These are phyloP conservation scores for Sclerotiophoma versabilis DNA, from an alignment of 2,329 filamentous ascomycete genomes.

Conservation along the genomic window DNA sequence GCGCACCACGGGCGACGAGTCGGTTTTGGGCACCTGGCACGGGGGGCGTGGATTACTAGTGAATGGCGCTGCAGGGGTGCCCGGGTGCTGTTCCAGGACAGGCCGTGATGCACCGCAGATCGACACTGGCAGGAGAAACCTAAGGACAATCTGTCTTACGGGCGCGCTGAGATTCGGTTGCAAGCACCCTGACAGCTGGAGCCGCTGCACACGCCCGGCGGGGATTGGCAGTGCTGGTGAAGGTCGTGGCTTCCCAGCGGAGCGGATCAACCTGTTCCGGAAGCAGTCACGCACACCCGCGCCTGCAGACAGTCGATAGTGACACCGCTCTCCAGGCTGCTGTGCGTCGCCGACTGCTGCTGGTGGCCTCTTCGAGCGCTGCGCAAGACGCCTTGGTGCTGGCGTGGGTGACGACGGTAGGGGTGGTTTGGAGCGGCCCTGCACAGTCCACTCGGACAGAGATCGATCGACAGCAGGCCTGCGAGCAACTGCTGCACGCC, in stretches of 20 bases:
- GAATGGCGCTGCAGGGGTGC: constrained; percentile 32
- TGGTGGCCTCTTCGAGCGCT: constrained; percentile 22
- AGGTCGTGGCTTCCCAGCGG: constrained; percentile 21
- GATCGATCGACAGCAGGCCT: constrained; percentile 40
- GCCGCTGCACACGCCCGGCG: constrained; percentile 9
- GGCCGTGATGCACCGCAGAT: constrained; percentile 52
- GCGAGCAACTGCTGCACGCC: constrained; percentile 33
- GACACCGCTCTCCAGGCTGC: constrained; percentile 13
- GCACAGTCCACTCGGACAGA: constrained; percentile 25
- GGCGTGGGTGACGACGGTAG: constrained; percentile 20
- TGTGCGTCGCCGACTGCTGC: constrained; percentile 16
- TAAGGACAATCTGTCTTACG: constrained; percentile 24
- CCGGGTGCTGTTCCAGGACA: constrained; percentile 44
- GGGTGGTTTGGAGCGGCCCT: constrained; percentile 26
- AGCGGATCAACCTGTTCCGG: constrained; percentile 30
- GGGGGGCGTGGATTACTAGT: constrained; percentile 20
- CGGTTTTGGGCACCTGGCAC: constrained; percentile 50
- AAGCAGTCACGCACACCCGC: constrained; percentile 16
- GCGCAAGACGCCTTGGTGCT: constrained; percentile 14
- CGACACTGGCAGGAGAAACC: constrained; percentile 40
- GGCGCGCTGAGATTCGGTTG: constrained; percentile 31
- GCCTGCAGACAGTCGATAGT: constrained; percentile 20
- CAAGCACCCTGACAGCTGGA: constrained; percentile 25
- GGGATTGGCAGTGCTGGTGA: not conserved
- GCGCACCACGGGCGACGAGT: constrained; percentile 48